These are phyloP conservation scores for Moesziomyces parantarcticus DNA, from an alignment of 1,284 basidiomycete species.

Conservation along the genomic window DNA sequence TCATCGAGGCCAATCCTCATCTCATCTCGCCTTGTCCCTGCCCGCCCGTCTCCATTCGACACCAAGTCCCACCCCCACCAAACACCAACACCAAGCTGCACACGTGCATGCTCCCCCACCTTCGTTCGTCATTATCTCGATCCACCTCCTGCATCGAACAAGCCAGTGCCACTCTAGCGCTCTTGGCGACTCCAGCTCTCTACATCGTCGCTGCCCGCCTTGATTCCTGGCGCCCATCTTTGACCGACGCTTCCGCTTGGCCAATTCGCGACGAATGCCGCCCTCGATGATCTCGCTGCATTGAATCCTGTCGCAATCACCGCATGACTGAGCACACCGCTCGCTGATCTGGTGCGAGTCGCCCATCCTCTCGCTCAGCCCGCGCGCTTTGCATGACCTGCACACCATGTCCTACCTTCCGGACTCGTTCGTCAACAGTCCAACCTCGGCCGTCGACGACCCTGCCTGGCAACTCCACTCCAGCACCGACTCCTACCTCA, in stretches of 20 bases:
- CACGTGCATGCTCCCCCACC: background rate
- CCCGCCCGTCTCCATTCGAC: no score
- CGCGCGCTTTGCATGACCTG: no score
- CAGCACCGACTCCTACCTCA: slow-evolving; percentile 45
- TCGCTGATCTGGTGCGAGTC: background rate
- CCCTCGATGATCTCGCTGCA: no score
- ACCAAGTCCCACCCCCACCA: slow-evolving; percentile 4
- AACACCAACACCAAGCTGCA: background rate
- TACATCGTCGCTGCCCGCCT: no score
- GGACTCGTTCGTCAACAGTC: slow-evolving; percentile 28
- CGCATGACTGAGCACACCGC: background rate
- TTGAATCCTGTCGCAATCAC: background rate
- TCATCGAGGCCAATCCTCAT: no score
- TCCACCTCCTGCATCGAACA: background rate
- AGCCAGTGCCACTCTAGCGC: slow-evolving; percentile 5
- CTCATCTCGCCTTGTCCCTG: background rate
- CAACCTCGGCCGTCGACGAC: slow-evolving; percentile 12
- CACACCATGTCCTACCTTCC: slow-evolving; percentile 38
- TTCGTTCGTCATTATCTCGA: background rate
- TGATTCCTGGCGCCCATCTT: no score
- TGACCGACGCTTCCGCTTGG: no score
- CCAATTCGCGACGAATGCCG: no score
- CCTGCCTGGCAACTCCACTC: slow-evolving; percentile 38
- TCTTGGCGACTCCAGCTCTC: no score
- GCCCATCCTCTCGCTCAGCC: no score